Conservation (phyloP, 306 rosid species). For the Betula pendula region DNA sequence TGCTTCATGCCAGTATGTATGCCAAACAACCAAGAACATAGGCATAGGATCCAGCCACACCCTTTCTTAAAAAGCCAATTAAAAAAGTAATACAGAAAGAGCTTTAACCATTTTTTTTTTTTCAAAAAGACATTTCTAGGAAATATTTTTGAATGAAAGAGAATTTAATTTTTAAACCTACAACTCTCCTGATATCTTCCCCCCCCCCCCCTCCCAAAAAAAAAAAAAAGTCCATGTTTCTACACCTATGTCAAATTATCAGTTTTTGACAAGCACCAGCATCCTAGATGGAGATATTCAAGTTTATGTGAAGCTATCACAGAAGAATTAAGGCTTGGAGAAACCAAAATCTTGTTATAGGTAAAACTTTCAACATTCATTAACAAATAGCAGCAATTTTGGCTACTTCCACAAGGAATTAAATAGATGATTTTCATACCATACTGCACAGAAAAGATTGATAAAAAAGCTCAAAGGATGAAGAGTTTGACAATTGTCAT, state of each 20-base stretch:
- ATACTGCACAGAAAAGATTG: not conserved
- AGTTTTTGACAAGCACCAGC: not conserved
- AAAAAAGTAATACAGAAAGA: not conserved
- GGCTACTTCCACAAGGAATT: not conserved
- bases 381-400: not conserved
- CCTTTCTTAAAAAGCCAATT: not conserved
- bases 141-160: not conserved
- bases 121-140: too few relatives aligned
- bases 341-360: not conserved
- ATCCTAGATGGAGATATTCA: not conserved
- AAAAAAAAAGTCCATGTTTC: not conserved
- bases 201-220: too few relatives aligned
- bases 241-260: not conserved
- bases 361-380: not conserved
- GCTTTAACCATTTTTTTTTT: not conserved
- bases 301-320: not conserved
- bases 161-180: not conserved
- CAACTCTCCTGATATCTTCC: not conserved
- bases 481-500: constrained; percentile 25
- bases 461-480: not conserved
- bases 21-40: not conserved
- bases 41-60: not conserved
- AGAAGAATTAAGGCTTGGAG: not conserved
- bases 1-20: not conserved
- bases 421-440: not conserved